Percentiles rank a stretch among this genome's conserved stretches.
phyloP scores from a whole-genome alignment of 2,329 filamentous ascomycete species.

The Penicillium glabrum region DNA sequence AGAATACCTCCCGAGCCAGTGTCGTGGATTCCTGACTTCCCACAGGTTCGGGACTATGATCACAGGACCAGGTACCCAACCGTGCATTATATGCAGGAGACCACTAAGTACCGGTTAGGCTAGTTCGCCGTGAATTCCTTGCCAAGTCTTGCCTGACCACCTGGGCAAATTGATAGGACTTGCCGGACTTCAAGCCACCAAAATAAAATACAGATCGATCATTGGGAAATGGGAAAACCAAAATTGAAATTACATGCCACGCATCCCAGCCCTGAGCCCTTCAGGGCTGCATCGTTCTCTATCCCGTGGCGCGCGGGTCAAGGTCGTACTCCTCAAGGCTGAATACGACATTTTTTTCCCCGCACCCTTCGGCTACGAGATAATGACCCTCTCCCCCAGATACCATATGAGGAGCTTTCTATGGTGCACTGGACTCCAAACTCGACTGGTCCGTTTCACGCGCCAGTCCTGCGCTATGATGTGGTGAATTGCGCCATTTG shows the following conservation, averaged over 20 bases:
- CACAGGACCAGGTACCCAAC: constrained; percentile 9
- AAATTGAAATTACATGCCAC: neutral
- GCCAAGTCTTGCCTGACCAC: neutral
- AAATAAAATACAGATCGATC: neutral
- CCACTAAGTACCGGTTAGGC: constrained; percentile 13
- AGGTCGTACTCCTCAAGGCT: neutral
- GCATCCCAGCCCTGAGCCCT: neutral
- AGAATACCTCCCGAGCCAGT: constrained; percentile 8
- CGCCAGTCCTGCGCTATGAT: constrained; percentile 1
- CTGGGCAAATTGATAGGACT: neutral
- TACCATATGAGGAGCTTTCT: neutral
- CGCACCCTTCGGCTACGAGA: constrained; percentile 16
- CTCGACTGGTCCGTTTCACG: neutral
- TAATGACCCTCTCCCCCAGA: neutral
- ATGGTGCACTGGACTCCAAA: neutral
- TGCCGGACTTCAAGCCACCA: neutral
- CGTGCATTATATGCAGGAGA: constrained; percentile 11
- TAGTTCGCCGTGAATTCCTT: constrained; percentile 11
- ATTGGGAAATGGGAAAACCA: neutral
- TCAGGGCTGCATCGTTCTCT: neutral
- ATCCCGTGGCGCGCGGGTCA: neutral
- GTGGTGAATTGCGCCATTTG: constrained; percentile 10
- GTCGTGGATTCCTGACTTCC: neutral
- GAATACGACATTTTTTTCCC: constrained; percentile 6
- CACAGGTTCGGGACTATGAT: constrained; percentile 4